A percentile compares a stretch with the other conserved stretches of the same genome.
Conservation (phyloP, 345 rosid species). For the Kandelia obovata region DNA sequence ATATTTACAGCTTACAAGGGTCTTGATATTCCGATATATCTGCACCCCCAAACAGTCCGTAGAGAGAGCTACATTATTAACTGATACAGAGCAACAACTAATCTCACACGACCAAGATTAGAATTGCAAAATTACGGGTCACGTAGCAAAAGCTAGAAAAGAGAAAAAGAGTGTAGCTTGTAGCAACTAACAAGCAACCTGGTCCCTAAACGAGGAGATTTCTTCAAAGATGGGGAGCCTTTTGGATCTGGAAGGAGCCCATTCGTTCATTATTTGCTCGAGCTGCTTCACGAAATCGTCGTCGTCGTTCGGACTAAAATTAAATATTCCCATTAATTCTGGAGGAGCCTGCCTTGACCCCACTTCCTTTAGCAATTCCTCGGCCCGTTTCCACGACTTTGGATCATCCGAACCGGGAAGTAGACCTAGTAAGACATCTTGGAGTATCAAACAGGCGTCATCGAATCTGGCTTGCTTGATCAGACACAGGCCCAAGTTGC, state of each 20-base stretch:
- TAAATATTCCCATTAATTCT: not conserved
- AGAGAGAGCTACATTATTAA: too few relatives aligned
- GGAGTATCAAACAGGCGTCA: slow-evolving; percentile 50
- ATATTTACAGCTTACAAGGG: too few relatives aligned
- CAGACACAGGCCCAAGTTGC: slow-evolving; percentile 69
- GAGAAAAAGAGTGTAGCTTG: too few relatives aligned
- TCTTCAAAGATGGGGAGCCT: slow-evolving; percentile 87
- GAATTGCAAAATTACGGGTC: too few relatives aligned
- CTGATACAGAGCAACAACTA: too few relatives aligned
- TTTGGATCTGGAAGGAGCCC: slow-evolving; percentile 66
- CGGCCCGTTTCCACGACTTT: slow-evolving; percentile 48
- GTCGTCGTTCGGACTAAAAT: slow-evolving; percentile 9
- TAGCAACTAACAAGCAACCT: slow-evolving; percentile 39
- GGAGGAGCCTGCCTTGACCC: not conserved
- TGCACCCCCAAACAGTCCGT: too few relatives aligned
- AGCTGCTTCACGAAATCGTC: slow-evolving; percentile 62
- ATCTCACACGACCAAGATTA: too few relatives aligned
- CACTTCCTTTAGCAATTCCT: slow-evolving; percentile 18
- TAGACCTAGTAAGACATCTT: slow-evolving; percentile 36
- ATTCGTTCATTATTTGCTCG: slow-evolving; percentile 39
- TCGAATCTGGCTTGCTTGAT: slow-evolving; percentile 60
- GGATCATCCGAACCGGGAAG: slow-evolving; percentile 57
- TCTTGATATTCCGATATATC: too few relatives aligned
- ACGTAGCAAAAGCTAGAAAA: too few relatives aligned
- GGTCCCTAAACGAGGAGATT: slow-evolving; percentile 70